A percentile compares a stretch with the other conserved stretches of the same genome.
Conservation (phyloP, 1,139 yeast genomes). For the Kodamaea suecica region DNA sequence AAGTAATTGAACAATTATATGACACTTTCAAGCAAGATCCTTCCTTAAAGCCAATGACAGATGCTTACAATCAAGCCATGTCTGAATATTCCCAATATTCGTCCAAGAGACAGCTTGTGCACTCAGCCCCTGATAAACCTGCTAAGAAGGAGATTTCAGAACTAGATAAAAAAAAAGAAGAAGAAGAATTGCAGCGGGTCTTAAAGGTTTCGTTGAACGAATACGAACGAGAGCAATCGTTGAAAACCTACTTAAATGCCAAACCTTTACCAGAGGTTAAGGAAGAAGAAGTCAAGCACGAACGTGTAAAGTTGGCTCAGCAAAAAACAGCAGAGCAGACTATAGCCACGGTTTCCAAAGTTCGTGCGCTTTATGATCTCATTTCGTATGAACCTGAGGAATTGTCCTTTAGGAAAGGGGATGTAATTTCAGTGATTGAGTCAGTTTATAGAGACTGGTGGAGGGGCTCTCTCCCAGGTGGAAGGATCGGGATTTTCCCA, state of each 20-base stretch:
- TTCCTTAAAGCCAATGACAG: constrained; percentile 65
- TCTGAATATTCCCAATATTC: constrained; percentile 45
- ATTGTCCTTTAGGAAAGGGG: constrained; percentile 69
- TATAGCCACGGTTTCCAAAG: constrained; percentile 59
- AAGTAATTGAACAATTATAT: constrained; percentile 64
- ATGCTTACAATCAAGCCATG: constrained; percentile 49
- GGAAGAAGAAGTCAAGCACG: constrained; percentile 9
- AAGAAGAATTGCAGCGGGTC: constrained; percentile 76
- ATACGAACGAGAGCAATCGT: constrained; percentile 40
- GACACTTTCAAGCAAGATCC: constrained; percentile 65
- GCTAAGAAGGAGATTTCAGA: constrained; percentile 52
- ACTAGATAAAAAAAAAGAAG: constrained; percentile 58
- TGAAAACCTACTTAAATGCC: constrained; percentile 25
- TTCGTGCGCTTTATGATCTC: constrained; percentile 82
- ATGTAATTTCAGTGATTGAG: constrained; percentile 79
- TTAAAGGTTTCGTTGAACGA: constrained; percentile 76
- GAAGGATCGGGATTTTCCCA: constrained; percentile 88
- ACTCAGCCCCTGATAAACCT: constrained; percentile 53
- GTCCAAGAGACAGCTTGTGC: constrained; percentile 12
- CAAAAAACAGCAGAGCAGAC: constrained; percentile 24
- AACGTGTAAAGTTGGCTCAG: constrained; percentile 6
- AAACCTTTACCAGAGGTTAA: constrained; percentile 30
- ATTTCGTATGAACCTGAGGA: constrained; percentile 70
- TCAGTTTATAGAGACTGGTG: constrained; percentile 95
- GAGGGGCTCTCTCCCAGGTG: constrained; percentile 76